phyloP scores from a whole-genome alignment of 805 yeast genomes.

The Saccharomycopsis malanga region DNA sequence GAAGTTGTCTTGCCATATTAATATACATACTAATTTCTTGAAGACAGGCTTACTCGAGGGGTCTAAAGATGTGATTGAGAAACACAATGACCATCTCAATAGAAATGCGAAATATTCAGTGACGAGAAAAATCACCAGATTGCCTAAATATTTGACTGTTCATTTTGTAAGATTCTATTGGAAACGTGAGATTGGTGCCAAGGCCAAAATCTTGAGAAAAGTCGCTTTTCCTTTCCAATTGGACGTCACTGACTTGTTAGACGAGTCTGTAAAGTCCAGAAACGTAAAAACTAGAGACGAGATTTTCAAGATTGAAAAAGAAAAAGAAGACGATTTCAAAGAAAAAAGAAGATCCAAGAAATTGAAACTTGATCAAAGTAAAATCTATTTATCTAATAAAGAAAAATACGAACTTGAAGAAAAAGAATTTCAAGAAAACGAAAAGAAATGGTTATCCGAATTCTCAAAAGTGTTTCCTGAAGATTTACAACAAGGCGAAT shows the following conservation, averaged over 20 bases:
- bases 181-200: constrained; percentile 86
- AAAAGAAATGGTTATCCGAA: constrained; percentile 44
- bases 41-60: constrained; percentile 77
- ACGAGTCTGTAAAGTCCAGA: constrained; percentile 61
- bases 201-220: constrained; percentile 88
- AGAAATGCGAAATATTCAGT: constrained; percentile 67
- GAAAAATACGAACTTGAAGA: constrained; percentile 45
- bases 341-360: constrained; percentile 59
- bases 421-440: constrained; percentile 35
- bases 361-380: constrained; percentile 9
- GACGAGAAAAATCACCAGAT: constrained; percentile 48
- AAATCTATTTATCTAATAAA: constrained; percentile 23
- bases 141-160: constrained; percentile 83
- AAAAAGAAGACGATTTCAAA: constrained; percentile 61
- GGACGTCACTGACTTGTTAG: constrained; percentile 80
- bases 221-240: constrained; percentile 92
- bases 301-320: constrained; percentile 68
- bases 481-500: constrained; percentile 52
- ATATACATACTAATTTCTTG: constrained; percentile 76
- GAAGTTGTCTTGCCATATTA: constrained; percentile 86
- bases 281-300: constrained; percentile 71
- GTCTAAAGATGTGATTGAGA: constrained; percentile 69
- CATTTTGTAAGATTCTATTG: constrained; percentile 94
- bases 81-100: constrained; percentile 62
- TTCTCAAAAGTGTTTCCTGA: constrained; percentile 40